Evolutionary conservation across 2,329 filamentous ascomycete species (phyloP), one percentile per base, ranked within the genome.

Genomic region (Xylogone sp.): DNA sequence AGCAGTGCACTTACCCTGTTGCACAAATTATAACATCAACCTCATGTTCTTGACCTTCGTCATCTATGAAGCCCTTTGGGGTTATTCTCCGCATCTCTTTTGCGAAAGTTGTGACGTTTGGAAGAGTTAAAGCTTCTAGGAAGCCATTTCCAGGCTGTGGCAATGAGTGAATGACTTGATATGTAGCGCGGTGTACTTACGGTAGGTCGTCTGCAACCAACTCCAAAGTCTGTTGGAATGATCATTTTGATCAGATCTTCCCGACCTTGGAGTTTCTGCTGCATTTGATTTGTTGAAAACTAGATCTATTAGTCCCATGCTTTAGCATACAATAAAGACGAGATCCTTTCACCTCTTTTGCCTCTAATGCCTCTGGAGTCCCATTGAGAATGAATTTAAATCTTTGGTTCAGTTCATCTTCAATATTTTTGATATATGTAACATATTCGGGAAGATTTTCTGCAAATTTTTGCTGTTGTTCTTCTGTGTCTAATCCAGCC

Each of bases 191-290:
- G n/a, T n/a, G 7, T 8, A 13, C 27, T 31, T 31, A 78, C 80
- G 1, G 90, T 96, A 69, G 85, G 85, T 34, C 82, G 83, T 45
- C 83, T 88, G 2, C 90, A 96, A 62, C 93, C 93, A 4, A 97
- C 93, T 3, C 92, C 92, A 34, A 89, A 83, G 66, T 88, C 97
- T 12, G 89, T 97, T 3, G 93, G 93, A 51, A 59, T 43, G 53
- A 57, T 57, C 6, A 31, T 31, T 21, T 58, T 48, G 21, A 42
- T n/a, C 51, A 46, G 20, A 53, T 58, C 13, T 31, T 42, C 20
- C 24, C 53, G 21, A 58, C 24, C 51, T 70, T 67, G 27, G 13
- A 31, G 27, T 31, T 31, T 31, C 27, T 31, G 8, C 13, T 46
- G 65, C 66, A 49, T 68, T 60, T 61, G 71, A 71, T 43, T 73